Conservation (phyloP, 1,284 basidiomycete genomes). For the Ceratobasidium sp. region DNA sequence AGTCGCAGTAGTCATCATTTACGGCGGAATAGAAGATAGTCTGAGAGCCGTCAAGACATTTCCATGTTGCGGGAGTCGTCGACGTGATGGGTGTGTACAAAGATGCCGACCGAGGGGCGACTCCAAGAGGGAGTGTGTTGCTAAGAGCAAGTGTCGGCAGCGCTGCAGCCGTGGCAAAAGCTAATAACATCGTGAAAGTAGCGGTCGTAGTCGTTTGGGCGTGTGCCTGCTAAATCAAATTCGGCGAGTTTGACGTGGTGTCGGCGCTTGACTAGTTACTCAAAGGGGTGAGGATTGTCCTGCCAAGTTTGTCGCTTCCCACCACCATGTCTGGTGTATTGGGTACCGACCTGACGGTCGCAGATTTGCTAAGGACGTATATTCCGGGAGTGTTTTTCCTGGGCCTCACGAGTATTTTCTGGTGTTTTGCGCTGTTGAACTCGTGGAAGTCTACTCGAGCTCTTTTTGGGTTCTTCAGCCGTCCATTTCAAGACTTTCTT, state of each 20-base stretch:
- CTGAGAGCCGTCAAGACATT: constrained; percentile 74
- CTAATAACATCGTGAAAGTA: constrained; percentile 31
- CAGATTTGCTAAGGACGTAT: constrained; percentile 17
- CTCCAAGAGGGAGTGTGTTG: constrained; percentile 23
- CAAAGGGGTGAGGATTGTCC: not conserved
- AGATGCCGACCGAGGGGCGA: constrained; percentile 19
- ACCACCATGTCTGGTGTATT: constrained; percentile 6
- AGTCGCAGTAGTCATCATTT: constrained; percentile 97
- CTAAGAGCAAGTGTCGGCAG: constrained; percentile 26
- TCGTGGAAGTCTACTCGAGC: constrained; percentile 26
- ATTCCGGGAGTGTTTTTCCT: constrained; percentile 18
- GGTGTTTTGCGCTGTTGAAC: not conserved
- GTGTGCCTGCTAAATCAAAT: constrained; percentile 9
- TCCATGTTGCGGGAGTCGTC: constrained; percentile 62
- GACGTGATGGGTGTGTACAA: constrained; percentile 40
- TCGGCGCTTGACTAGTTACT: constrained; percentile 1
- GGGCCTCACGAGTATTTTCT: not conserved
- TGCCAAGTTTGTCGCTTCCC: constrained; percentile 1
- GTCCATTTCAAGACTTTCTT: constrained; percentile 46
- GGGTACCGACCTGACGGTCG: constrained; percentile 7
- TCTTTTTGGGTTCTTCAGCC: constrained; percentile 25
- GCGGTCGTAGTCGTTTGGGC: constrained; percentile 19
- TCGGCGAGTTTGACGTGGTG: constrained; percentile 26
- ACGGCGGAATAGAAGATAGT: constrained; percentile 77
- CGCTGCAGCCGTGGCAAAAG: constrained; percentile 30